phyloP scores from a whole-genome alignment of 495 filamentous ascomycete genomes.

The Lophiotrema nucula region DNA sequence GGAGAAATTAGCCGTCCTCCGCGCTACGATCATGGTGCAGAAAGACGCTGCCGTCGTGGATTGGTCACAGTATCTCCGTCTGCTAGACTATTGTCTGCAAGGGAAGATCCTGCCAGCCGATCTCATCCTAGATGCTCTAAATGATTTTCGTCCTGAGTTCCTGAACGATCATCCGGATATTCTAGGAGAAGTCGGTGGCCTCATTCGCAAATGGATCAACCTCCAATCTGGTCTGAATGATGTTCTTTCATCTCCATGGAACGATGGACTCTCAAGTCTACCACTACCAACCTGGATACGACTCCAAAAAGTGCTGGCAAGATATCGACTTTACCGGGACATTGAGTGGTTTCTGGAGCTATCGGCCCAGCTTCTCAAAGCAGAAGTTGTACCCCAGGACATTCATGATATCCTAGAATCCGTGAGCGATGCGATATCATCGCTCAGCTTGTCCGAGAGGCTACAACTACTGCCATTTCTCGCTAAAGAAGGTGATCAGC shows the following conservation, averaged over 20 bases:
- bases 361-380: neutral
- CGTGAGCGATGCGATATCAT: constrained; percentile 1
- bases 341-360: neutral
- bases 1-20: constrained; percentile 7
- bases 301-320: constrained; percentile 1
- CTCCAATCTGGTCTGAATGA: neutral
- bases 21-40: constrained; percentile 6
- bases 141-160: constrained; percentile 7
- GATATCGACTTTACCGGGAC: constrained; percentile 9
- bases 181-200: neutral
- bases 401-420: neutral
- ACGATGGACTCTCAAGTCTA: neutral
- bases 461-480: constrained; percentile 2
- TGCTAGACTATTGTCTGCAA: constrained; percentile 1
- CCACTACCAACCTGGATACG: neutral
- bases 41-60: neutral
- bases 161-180: neutral
- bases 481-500: neutral
- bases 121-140: constrained; percentile 17
- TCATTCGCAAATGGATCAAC: neutral
- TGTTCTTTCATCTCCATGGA: neutral
- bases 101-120: neutral
- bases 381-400: constrained; percentile 8
- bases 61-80: neutral
- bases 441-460: constrained; percentile 2